phyloP scores from a whole-genome alignment of 1,284 basidiomycete genomes.

The Phellopilus nigrolimitatus region DNA sequence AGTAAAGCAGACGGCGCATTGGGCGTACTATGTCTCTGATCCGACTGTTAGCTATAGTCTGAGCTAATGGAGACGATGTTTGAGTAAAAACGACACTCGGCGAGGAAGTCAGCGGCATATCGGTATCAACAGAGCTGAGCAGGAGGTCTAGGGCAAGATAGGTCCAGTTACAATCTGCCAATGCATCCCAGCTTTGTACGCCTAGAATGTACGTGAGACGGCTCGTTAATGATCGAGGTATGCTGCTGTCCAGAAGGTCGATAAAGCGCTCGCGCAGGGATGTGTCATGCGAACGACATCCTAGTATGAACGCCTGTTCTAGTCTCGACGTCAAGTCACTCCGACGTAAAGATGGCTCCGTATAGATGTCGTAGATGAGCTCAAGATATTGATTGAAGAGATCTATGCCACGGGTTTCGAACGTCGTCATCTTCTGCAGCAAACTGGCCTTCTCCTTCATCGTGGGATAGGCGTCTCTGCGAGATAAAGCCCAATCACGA shows the following conservation, averaged over 20 bases:
- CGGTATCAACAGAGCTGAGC: slow-evolving; percentile 76
- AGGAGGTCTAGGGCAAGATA: slow-evolving; percentile 88
- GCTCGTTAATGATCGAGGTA: slow-evolving; percentile 78
- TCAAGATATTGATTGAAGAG: slow-evolving; percentile 86
- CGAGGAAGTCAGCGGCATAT: slow-evolving; percentile 41
- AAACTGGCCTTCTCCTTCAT: slow-evolving; percentile 95
- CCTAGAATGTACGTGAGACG: slow-evolving; percentile 91
- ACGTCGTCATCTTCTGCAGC: slow-evolving; percentile 86
- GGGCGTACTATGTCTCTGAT: slow-evolving; percentile 67
- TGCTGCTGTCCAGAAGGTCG: slow-evolving; percentile 85
- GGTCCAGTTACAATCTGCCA: slow-evolving; percentile 95
- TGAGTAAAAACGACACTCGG: slow-evolving; percentile 36
- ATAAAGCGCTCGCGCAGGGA: slow-evolving; percentile 83
- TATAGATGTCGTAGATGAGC: slow-evolving; percentile 93
- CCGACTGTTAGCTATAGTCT: slow-evolving; percentile 31
- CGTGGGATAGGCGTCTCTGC: slow-evolving; percentile 81
- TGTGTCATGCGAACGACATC: slow-evolving; percentile 83
- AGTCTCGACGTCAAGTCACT: slow-evolving; percentile 93
- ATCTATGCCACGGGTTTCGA: slow-evolving; percentile 72
- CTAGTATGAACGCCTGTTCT: slow-evolving; percentile 91
- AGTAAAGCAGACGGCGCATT: slow-evolving; percentile 80
- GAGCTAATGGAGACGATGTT: slow-evolving; percentile 24
- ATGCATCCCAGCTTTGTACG: slow-evolving; percentile 92
- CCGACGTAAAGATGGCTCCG: slow-evolving; percentile 77
- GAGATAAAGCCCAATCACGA: slow-evolving; percentile 84